Percentiles rank a stretch among this genome's conserved stretches.
These are phyloP conservation scores for Camelina laxa DNA, from an alignment of 345 rosid species.

Conservation along the genomic window DNA sequence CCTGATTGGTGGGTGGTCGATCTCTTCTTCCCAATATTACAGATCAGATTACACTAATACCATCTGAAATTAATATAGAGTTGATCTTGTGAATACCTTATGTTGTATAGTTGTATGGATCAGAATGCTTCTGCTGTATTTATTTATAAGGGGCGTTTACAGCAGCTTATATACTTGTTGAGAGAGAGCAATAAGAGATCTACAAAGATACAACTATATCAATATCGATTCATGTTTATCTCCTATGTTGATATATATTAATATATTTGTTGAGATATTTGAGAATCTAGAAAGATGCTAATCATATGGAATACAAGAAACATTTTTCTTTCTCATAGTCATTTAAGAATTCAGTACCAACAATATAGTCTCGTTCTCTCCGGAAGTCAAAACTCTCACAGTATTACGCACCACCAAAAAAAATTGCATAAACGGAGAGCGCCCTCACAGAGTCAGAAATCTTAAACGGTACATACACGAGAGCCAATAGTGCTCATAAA, in stretches of 20 bases:
- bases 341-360: conserved; percentile 17
- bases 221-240: not conserved
- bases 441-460: conserved; percentile 38
- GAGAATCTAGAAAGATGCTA: not conserved
- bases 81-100: not conserved
- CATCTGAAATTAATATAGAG: not conserved
- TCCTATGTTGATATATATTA: not conserved
- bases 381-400: conserved; percentile 36
- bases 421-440: conserved; percentile 45
- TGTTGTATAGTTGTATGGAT: not conserved
- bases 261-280: not conserved
- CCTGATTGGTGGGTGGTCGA: not conserved
- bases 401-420: conserved; percentile 44
- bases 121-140: not conserved
- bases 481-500: conserved; percentile 18
- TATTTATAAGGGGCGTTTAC: not conserved
- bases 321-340: not conserved
- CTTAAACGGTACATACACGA: conserved; percentile 38
- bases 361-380: conserved; percentile 29
- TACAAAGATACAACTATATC: not conserved
- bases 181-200: not conserved
- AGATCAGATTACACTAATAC: conserved; percentile 13
- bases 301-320: not conserved
- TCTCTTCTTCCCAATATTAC: conserved; percentile 5
- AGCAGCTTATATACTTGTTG: not conserved